Evolutionary conservation across 495 filamentous ascomycete genomes (phyloP), one percentile per base, ranked within the genome.

Genomic region (Clohesyomyces aquaticus): DNA sequence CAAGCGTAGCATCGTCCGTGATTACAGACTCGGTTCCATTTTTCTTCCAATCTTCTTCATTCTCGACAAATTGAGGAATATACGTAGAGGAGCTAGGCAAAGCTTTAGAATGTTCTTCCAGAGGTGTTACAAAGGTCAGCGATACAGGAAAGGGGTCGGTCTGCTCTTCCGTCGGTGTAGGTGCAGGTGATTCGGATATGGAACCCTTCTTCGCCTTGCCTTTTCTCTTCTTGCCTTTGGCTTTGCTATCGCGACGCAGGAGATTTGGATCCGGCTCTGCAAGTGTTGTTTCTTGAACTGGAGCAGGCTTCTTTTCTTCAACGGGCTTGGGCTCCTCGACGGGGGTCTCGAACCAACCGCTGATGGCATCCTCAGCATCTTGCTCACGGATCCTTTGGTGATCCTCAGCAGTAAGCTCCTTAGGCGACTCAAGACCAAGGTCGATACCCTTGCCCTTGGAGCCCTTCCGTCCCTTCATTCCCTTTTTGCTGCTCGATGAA

Each of bases 401-500:
- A 11, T 69, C 66, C 61, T 69, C 62, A 9, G 49, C 32, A 0
- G 63, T 58, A 0, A 72, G 32, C 23, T 64, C 63, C 21, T 55
- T 67, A 1, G 49, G 45, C 18, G 56, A 27, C 23, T 50, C 45
- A 23, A 53, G 10, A 25, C 42, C 32, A 41, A 61, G 23, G 45
- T 69, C 65, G 38, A 63, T 59, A 54, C 56, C 64, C 47, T 64
- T 61, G 26, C 41, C 32, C 42, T 69, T 69, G 8, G 62, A 68
- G 3, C 59, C 69, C 42, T 72, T 66, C 42, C 57, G 64, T 45
- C 54, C 62, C 52, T 69, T 72, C 62, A 69, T 69, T 26, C 52
- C 50, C 59, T 69, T 69, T 50, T 72, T 68, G 27, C 61, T 38
- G 23, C 28, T 66, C 0, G 61, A 46, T 10, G 61, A 57, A 21